Base-by-base conservation (phyloP, 768 basidiomycete genomes). In the Pisolithus tinctorius region DNA sequence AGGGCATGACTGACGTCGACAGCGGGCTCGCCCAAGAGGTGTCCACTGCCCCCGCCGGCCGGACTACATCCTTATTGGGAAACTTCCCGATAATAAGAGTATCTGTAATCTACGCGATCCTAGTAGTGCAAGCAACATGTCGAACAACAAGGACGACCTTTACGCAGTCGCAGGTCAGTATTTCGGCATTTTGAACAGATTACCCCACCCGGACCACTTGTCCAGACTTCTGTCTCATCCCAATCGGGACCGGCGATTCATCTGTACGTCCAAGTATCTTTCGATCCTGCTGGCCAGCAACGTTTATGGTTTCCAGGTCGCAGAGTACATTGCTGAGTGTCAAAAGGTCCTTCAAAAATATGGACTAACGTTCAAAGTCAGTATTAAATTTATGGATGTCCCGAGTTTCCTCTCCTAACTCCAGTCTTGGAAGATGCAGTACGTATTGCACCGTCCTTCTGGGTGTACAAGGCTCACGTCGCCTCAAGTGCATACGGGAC, bases 221-320 rank as follows among this genome's bases (percentile, higher is more conserved):
- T 17, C 36, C 53, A 91, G 91, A 93, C 66, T 92, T 94, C 63
- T 93, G 91, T 61, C 79, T 93, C 37, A 83, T 93, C 50, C 92
- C 91, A 11, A 85, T 93, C 49, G 91, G 91, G 50, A 88, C 86
- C 2, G 79, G 67, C 14, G 79, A 82, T 29, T 70, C 88, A 23
- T 91, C 88, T 6, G 91, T 86, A 56, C 43, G 77, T 53, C 4
- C 26, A n/a, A 41, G 4, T 27, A 27, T 29, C 8, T 14, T 47
- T 27, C 6, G 17, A 17, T 43, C 11, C 17, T 31, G 14, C 10
- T 66, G 53, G 59, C 58, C 27, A 53, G 63, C 11, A 60, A 63
- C 37, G 34, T 49, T n/a, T 30, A 51, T 42, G 34, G 17, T 1
- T 4, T 27, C 29, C 45, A 84, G 83, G 85, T 90, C 17, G 88